A percentile compares a stretch with the other conserved stretches of the same genome.
Evolutionary conservation across 352 stramenopile genomes (phyloP).

Genomic region (Globisporangium mamillatum): DNA sequence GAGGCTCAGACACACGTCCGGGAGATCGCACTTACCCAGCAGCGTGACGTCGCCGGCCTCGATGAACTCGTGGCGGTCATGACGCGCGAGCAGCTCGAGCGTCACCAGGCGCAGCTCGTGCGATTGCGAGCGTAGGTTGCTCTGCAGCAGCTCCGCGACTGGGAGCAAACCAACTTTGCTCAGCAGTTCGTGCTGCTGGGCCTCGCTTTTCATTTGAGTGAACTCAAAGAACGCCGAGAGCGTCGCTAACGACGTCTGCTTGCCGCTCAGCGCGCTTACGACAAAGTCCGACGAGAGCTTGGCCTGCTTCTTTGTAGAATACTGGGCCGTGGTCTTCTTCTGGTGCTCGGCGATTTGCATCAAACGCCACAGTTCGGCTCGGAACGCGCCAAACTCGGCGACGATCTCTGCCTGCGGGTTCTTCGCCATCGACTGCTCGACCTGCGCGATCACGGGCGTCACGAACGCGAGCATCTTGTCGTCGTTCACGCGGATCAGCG

Average conservation of each 20-base stretch:
- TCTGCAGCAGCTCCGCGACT: conserved; percentile 38
- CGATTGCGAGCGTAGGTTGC: conserved; percentile 64
- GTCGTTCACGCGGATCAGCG: conserved; percentile 41
- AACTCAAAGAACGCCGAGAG: conserved; percentile 60
- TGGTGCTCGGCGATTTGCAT: conserved; percentile 51
- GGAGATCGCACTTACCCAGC: conserved; percentile 60
- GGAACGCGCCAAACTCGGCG: conserved; percentile 28
- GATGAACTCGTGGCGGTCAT: conserved; percentile 48
- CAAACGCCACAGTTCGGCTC: conserved; percentile 70
- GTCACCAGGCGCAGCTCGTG: conserved; percentile 66
- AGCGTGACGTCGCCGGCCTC: conserved; percentile 41
- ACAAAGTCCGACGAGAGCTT: conserved; percentile 28
- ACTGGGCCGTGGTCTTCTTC: conserved; percentile 9
- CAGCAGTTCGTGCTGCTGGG: conserved; percentile 45
- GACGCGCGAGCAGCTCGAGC: conserved; percentile 59
- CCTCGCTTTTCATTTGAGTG: conserved; percentile 54
- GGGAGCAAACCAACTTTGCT: conserved; percentile 30
- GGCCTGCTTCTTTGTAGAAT: conserved; percentile 3
- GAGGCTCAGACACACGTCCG: conserved; percentile 62
- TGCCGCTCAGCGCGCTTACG: conserved; percentile 33
- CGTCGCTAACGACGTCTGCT: conserved; percentile 53
- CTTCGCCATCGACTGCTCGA: conserved; percentile 26
- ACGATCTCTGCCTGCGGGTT: neutral
- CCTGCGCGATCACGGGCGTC: conserved; percentile 32
- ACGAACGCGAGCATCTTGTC: conserved; percentile 43